Evolutionary conservation across 768 basidiomycete genomes (phyloP), one percentile per base, ranked within the genome.

Genomic region (Rhizopogon roseolus): DNA sequence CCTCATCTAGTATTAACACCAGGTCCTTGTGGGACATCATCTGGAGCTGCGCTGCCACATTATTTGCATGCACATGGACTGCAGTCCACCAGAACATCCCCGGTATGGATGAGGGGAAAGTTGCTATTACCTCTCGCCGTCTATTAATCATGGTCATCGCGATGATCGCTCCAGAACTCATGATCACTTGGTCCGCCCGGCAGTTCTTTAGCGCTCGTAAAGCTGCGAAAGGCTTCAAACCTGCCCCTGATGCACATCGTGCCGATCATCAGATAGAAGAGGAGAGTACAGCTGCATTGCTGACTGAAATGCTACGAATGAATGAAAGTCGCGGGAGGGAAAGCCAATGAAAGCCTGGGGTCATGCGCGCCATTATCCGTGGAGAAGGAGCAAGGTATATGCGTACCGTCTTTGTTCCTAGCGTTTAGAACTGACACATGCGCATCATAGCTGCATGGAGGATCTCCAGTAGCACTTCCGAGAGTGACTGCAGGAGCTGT

Each of bases 1-100:
- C 6, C 11, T 11, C 29, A 45, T 19, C 28, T 34, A 9, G 5
- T 32, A 2, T 41, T 49, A 17, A 58, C 39, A 16, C 57, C 50
- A 41, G 58, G 52, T 56, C 49, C 6, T 19, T 54, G 2, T 57
- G 58, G 52, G 40, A 57, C 7, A 67, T 69, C 1, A 28, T 66
- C 16, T 57, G 57, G 59, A 62, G 66, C 45, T 69, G 66, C 46
- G 34, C 67, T n/a, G 51, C 57, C 11, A 66, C 69, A 1, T 56
- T 69, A 2, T 64, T 71, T 22, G 52, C 59, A 0, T 71, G 70
- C 54, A 63, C 61, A 22, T 71, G 69, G 70, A 60, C 60, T 16
- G 54, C 66, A 5, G 36, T 68, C 7, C 70, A 69, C 36, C 63
- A 60, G 10, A 66, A 71, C 54, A 60, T 71, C 17, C 64, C 70